Conservation (phyloP, 1,284 basidiomycete genomes). For the Cryptococcus maquisensis region DNA sequence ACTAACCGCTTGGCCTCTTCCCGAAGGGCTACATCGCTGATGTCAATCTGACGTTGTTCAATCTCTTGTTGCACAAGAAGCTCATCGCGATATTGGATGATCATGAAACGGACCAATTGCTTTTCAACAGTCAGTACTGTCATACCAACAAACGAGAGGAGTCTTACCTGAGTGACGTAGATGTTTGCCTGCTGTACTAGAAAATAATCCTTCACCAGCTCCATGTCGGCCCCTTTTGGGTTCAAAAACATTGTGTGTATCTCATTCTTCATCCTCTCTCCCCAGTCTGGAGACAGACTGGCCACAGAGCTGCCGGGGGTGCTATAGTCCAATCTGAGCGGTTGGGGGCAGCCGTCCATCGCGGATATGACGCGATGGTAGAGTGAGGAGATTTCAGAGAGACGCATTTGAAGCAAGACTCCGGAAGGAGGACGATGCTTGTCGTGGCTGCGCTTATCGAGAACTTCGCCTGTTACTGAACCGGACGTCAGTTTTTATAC, state of each 20-base stretch:
- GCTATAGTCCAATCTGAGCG: conserved; percentile 29
- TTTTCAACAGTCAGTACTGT: neutral
- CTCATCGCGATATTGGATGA: conserved; percentile 37
- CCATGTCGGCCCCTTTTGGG: conserved; percentile 19
- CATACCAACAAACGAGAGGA: neutral
- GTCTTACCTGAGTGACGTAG: conserved; percentile 33
- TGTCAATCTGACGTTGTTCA: neutral
- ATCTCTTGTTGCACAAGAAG: conserved; percentile 13
- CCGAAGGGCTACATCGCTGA: neutral
- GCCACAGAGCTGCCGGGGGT: conserved; percentile 14
- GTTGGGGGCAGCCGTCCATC: conserved; percentile 42
- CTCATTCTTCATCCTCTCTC: conserved; percentile 33
- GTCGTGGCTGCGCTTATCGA: conserved; percentile 36
- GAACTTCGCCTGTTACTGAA: conserved; percentile 36
- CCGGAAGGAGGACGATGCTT: conserved; percentile 34
- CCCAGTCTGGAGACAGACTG: conserved; percentile 22
- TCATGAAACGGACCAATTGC: conserved; percentile 38
- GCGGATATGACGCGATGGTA: conserved; percentile 39
- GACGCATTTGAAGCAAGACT: conserved; percentile 33
- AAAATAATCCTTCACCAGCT: conserved; percentile 32
- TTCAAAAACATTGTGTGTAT: conserved; percentile 25
- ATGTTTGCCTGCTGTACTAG: conserved; percentile 45
- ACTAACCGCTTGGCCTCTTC: neutral
- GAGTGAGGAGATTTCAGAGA: conserved; percentile 39
- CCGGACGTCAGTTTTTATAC: conserved; percentile 4